phyloP scores from a whole-genome alignment of 1,284 basidiomycete species.

The Pseudozyma sp. region DNA sequence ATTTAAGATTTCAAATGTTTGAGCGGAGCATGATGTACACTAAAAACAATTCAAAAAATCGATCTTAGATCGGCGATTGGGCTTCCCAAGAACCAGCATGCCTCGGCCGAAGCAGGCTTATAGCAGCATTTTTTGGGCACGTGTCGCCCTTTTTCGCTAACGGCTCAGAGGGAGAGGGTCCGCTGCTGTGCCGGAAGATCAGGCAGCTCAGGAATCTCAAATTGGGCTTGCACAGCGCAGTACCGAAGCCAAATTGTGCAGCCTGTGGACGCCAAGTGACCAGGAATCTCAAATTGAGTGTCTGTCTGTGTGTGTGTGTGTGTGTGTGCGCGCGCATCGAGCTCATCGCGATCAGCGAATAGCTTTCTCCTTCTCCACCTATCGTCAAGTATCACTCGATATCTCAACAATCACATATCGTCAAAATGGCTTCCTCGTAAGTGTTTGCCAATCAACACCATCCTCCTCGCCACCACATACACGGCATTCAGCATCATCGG shows the following conservation, averaged over 20 bases:
- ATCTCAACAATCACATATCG: slow-evolving; percentile 38
- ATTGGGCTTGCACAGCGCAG: neutral
- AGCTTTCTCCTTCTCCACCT: slow-evolving; percentile 25
- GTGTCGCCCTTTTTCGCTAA: too few species aligned
- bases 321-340: slow-evolving; percentile 16
- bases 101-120: too few species aligned
- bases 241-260: neutral
- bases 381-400: slow-evolving; percentile 49
- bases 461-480: neutral
- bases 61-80: neutral
- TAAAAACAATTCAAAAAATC: neutral
- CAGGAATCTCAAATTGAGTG: neutral
- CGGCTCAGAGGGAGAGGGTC: too few species aligned
- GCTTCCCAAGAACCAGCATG: too few species aligned
- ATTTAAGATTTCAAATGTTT: too few species aligned
- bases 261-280: neutral
- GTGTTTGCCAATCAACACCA: slow-evolving; percentile 9
- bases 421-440: slow-evolving; percentile 57
- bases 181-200: neutral
- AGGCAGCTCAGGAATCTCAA: neutral
- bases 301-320: neutral
- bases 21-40: too few species aligned
- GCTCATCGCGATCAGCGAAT: slow-evolving; percentile 37
- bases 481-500: neutral
- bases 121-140: too few species aligned